Base-by-base conservation (phyloP, 176 grass and related monocot species). In the Oryza glaberrima region DNA sequence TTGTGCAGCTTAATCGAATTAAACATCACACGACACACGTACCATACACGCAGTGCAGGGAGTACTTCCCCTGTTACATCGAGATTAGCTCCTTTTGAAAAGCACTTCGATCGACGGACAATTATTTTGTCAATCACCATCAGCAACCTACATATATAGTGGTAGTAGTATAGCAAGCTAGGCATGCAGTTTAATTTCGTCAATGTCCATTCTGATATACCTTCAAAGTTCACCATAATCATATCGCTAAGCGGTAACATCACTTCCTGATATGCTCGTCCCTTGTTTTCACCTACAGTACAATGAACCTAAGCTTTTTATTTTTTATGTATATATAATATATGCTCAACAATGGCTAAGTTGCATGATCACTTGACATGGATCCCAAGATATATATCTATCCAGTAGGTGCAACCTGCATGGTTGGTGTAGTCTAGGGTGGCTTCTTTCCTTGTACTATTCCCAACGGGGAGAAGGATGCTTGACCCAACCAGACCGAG, bases 401-500 rank as follows among this genome's bases (percentile, higher is more conserved):
- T 87, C 81, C 54, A 89, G 84, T 83, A 80, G 84, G 81, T 91
- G 67, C 86, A 68, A 83, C 85, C 75, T 67, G 67, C 46, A 67
- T 73, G 74, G 88, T 89, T 79, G 90, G 90, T 90, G 84, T 79
- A n/a, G 54, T 63, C 54, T 47, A 19, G 71, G 81, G 84, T 88
- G 88, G 26, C 58, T 83, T 87, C 75, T 82, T 86, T 67, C 88
- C 43, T 69, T 85, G 17, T 78, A 65, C 76, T 34, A 36, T 85
- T 93, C 79, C 80, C 83, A 82, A 84, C 10, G 63, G 70, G 72
- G 93, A 95, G 88, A 95, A 88, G 86, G 93, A 95, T 95, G 82
- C 72, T 67, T 85, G 88, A 95, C 63, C 93, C 86, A 93, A 95
- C 83, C n/a, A 16, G 49, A 65, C 25, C 77, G 64, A 25, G 43